Conservation (phyloP, 257 asterid genomes). For the Linaria vulgaris region DNA sequence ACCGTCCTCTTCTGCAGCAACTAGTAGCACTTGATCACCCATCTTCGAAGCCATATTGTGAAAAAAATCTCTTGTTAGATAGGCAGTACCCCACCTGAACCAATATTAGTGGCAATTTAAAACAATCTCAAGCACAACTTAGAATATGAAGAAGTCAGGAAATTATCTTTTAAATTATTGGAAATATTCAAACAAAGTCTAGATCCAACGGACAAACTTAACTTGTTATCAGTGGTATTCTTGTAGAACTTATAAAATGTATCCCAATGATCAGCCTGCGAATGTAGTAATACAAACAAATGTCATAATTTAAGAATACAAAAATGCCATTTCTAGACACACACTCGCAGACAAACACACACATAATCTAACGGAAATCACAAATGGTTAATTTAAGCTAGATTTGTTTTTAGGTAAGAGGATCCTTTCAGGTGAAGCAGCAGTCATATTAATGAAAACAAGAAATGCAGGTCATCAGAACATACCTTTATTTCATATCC, state of each 20-base stretch:
- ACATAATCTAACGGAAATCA: not conserved
- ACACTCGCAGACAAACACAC: too few relatives aligned
- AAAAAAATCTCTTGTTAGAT: slow-evolving; percentile 92
- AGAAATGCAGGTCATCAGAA: slow-evolving; percentile 17
- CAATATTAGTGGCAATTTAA: slow-evolving; percentile 16
- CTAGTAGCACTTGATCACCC: slow-evolving; percentile 81
- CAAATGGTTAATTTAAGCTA: not conserved
- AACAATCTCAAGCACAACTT: slow-evolving; percentile 13
- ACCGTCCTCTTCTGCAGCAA: slow-evolving; percentile 82
- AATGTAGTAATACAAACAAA: slow-evolving; percentile 21
- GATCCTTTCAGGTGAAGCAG: not conserved
- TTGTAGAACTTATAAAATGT: slow-evolving; percentile 88
- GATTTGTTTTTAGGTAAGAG: not conserved
- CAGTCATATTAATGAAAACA: slow-evolving; percentile 14
- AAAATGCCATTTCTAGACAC: not conserved
- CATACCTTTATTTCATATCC: slow-evolving; percentile 92
- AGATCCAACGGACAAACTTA: slow-evolving; percentile 36
- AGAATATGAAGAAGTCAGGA: not conserved
- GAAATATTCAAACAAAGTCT: slow-evolving; percentile 16
- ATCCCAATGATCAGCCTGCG: slow-evolving; percentile 94
- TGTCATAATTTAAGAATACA: slow-evolving; percentile 19
- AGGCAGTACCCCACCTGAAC: slow-evolving; percentile 94
- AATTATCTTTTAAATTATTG: slow-evolving; percentile 7
- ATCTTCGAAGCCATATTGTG: slow-evolving; percentile 86
- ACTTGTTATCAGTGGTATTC: slow-evolving; percentile 84